These are phyloP conservation scores for Ogataea sp. DNA, from an alignment of 805 yeast species.

Conservation along the genomic window DNA sequence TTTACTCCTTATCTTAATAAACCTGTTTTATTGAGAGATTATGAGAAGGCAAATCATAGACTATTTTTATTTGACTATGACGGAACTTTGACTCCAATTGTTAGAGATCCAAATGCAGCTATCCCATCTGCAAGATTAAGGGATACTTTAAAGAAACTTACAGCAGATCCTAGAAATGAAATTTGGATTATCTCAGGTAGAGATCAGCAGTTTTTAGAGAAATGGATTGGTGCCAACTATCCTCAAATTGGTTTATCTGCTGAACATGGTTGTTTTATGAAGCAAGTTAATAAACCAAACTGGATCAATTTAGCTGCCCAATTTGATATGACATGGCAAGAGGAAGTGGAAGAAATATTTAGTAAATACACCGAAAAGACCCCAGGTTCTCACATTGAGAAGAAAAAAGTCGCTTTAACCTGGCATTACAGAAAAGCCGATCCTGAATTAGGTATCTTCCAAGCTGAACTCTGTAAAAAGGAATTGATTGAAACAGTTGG, in stretches of 20 bases:
- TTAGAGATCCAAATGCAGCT: constrained; percentile 96
- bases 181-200: constrained; percentile 96
- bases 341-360: constrained; percentile 68
- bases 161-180: constrained; percentile 71
- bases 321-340: constrained; percentile 92
- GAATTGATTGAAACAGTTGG: constrained; percentile 56
- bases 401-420: constrained; percentile 86
- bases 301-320: constrained; percentile 85
- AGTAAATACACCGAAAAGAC: constrained; percentile 75
- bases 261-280: constrained; percentile 95
- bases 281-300: constrained; percentile 34
- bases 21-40: constrained; percentile 52
- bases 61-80: constrained; percentile 91
- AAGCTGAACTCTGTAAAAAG: constrained; percentile 65
- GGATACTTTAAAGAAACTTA: constrained; percentile 47
- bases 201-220: constrained; percentile 81
- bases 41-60: constrained; percentile 54
- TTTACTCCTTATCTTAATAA: constrained; percentile 79
- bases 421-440: constrained; percentile 98
- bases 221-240: constrained; percentile 71
- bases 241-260: constrained; percentile 77
- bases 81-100: constrained; percentile 96
- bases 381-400: constrained; percentile 82
- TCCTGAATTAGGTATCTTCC: constrained; percentile 86
- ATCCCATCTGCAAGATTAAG: constrained; percentile 76